Evolutionary conservation across 2,329 filamentous ascomycete species (phyloP), one percentile per base, ranked within the genome.

Genomic region (Ascochyta pisi): DNA sequence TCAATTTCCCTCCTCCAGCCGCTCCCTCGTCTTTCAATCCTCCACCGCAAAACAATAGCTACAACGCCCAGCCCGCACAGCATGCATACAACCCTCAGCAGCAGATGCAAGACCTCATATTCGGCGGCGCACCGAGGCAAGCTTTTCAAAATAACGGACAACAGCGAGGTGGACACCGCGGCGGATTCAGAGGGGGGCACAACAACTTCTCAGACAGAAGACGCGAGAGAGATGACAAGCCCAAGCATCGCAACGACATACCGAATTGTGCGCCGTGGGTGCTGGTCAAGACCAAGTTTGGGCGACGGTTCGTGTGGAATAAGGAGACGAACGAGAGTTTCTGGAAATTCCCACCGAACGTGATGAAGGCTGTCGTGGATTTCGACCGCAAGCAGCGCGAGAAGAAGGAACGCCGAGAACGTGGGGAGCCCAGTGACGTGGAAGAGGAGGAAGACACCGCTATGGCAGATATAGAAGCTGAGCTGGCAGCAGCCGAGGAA

Each of bases 281-380:
- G 0, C 80, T 99, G 3, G 91, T 99, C n/a, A 91, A 89, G 72
- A 99, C 95, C 0, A 97, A 92, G 72, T 87, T 94, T 60, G 91
- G 91, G 22, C 84, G 95, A 54, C 85, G 93, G 48, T 99, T 99
- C 70, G 92, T 93, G 2, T 91, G 96, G 79, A 96, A 99, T 65
- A 85, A 88, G 0, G 84, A 84, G 50, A 96, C 94, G 63, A 90
- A 94, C 34, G 84, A 92, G 64, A 98, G 93, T 75, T 92, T 92
- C 75, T 99, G 96, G 95, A 92, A 92, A 68, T 95, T 97, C 67
- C 95, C 95, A 0, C 86, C 91, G 51, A 89, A 95, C 73, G 82
- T 99, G 33, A 88, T 93, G 83, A 87, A 89, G 57, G 92, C 86
- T 0, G 84, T 88, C 1, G 73, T 84, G 4, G 85, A 87, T 13